Conservation (phyloP, 1,139 yeast species). For the Lodderomyces jiufengensis region DNA sequence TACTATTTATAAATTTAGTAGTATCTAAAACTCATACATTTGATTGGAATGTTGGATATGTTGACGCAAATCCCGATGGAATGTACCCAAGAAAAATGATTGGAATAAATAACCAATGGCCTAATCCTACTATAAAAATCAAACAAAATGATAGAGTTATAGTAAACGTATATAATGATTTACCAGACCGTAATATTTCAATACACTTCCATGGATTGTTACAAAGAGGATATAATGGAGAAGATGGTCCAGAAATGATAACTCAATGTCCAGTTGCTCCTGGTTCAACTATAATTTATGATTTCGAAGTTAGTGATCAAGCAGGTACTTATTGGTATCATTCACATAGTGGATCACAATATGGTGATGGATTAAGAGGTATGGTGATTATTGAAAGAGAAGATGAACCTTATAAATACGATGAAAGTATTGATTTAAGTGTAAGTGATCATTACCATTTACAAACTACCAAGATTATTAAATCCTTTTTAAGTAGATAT, state of each 20-base stretch:
- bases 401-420: constrained; percentile 59
- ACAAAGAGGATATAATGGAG: constrained; percentile 65
- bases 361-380: constrained; percentile 91
- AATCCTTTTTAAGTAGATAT: constrained; percentile 58
- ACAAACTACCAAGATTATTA: constrained; percentile 48
- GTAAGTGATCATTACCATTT: constrained; percentile 86
- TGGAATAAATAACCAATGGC: constrained; percentile 81
- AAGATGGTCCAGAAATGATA: constrained; percentile 88
- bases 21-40: constrained; percentile 58
- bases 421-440: constrained; percentile 68
- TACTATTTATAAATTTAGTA: constrained; percentile 1
- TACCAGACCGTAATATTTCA: constrained; percentile 63
- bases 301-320: constrained; percentile 80
- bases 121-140: constrained; percentile 74
- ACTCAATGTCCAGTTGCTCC: constrained; percentile 88
- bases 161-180: constrained; percentile 65
- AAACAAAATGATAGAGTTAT: constrained; percentile 74
- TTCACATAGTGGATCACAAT: constrained; percentile 81
- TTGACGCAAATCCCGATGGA: constrained; percentile 75
- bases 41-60: constrained; percentile 76
- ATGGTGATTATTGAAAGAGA: constrained; percentile 63
- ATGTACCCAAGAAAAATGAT: constrained; percentile 58
- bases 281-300: constrained; percentile 62
- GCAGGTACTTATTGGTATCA: constrained; percentile 95
- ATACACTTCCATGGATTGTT: constrained; percentile 91